Evolutionary conservation across 257 asterid species (phyloP).

Genomic region (Paraleonurus japonicus): DNA sequence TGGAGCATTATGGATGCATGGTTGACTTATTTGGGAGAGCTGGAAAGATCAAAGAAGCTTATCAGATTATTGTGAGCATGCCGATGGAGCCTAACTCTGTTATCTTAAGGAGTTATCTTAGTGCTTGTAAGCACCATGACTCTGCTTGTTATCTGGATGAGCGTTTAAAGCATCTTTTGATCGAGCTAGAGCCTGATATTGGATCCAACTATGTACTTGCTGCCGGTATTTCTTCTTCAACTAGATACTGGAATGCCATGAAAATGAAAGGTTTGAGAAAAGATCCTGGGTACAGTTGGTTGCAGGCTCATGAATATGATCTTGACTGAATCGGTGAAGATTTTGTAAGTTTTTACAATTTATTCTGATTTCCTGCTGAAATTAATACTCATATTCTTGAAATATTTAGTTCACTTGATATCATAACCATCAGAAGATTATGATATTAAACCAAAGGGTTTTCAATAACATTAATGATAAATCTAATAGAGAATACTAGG

Average conservation of each 20-base stretch:
- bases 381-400: background rate
- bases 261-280: constrained; percentile 52
- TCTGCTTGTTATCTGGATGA: constrained; percentile 33
- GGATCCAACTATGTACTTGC: constrained; percentile 77
- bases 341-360: background rate
- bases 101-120: constrained; percentile 61
- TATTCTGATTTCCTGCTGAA: background rate
- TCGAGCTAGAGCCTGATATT: constrained; percentile 52
- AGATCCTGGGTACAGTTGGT: constrained; percentile 65
- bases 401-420: background rate
- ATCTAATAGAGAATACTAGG: background rate
- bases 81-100: constrained; percentile 60
- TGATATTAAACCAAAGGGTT: too few relatives aligned
- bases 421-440: too few relatives aligned
- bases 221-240: constrained; percentile 34
- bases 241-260: constrained; percentile 47
- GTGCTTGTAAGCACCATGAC: constrained; percentile 61
- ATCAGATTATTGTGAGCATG: constrained; percentile 53
- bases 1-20: constrained; percentile 85
- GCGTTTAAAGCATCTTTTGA: constrained; percentile 39
- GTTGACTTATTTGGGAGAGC: constrained; percentile 71
- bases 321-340: background rate
- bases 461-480: background rate
- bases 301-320: constrained; percentile 11
- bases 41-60: constrained; percentile 68